phyloP scores from a whole-genome alignment of 495 filamentous ascomycete species.

The Penicillium fimorum region DNA sequence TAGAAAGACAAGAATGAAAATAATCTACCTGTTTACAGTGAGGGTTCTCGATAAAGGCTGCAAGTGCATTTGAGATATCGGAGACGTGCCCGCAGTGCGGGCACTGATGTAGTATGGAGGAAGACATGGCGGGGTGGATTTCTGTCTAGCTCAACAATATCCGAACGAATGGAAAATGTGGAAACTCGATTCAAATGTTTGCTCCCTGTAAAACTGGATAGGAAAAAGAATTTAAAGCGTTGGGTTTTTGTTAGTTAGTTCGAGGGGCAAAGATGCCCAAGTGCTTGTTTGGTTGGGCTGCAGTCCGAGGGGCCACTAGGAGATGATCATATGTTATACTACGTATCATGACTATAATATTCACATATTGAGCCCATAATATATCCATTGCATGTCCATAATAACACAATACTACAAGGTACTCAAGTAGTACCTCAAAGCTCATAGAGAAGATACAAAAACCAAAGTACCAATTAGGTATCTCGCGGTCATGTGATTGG shows the following conservation, averaged over 20 bases:
- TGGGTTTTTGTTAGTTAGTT: not conserved
- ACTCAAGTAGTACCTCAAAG: not conserved
- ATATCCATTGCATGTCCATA: not conserved
- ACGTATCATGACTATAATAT: not conserved
- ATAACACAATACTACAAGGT: not conserved
- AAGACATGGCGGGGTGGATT: conserved; percentile 28
- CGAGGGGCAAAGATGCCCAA: conserved; percentile 14
- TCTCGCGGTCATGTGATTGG: conserved; percentile 13
- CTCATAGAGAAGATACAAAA: not conserved
- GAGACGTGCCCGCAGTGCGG: conserved; percentile 38
- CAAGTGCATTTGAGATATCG: conserved; percentile 33
- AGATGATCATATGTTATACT: not conserved
- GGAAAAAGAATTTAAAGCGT: not conserved
- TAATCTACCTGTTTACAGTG: conserved; percentile 40
- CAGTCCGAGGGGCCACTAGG: conserved; percentile 4
- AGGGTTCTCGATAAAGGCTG: conserved; percentile 33
- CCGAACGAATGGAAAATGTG: not conserved
- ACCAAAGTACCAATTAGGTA: not conserved
- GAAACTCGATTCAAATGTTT: not conserved
- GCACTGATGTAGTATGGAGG: conserved; percentile 38
- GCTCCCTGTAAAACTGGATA: not conserved
- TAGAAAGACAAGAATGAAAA: not conserved
- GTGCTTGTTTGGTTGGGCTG: conserved; percentile 7
- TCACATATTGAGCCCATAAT: not conserved
- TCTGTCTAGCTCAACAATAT: not conserved